Conservation (phyloP, 768 basidiomycete genomes). For the Leccinum subgranulosum region DNA sequence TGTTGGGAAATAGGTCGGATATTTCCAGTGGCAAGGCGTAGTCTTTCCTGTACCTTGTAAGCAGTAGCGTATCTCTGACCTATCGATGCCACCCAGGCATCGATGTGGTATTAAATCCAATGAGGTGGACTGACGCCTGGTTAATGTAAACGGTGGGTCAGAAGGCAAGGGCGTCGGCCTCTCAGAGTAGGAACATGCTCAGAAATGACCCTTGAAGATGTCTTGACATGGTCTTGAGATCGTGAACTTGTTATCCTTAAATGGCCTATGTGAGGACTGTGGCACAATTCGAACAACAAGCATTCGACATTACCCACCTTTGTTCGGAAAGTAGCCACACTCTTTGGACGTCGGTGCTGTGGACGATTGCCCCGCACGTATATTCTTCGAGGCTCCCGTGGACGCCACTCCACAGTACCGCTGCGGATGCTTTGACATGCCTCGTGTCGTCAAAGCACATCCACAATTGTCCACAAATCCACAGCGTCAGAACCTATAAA, state of each 20-base stretch:
- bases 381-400: constrained; percentile 4
- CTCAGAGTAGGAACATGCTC: background rate
- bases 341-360: background rate
- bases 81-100: background rate
- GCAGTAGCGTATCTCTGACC: background rate
- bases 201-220: background rate
- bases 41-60: background rate
- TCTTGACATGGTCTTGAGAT: background rate
- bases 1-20: constrained; percentile 32
- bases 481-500: constrained; percentile 18
- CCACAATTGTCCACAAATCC: constrained; percentile 26
- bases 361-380: background rate
- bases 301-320: background rate
- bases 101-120: background rate
- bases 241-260: background rate
- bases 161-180: background rate
- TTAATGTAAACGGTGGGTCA: background rate
- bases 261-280: background rate
- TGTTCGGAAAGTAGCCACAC: background rate
- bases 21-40: constrained; percentile 27
- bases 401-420: constrained; percentile 12
- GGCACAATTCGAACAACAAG: background rate
- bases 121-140: background rate
- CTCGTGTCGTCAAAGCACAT: constrained; percentile 29
- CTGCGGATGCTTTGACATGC: constrained; percentile 14